Percentiles rank a stretch among this genome's conserved stretches.
phyloP scores from a whole-genome alignment of 768 basidiomycete species.

The Amanita fuliginea region DNA sequence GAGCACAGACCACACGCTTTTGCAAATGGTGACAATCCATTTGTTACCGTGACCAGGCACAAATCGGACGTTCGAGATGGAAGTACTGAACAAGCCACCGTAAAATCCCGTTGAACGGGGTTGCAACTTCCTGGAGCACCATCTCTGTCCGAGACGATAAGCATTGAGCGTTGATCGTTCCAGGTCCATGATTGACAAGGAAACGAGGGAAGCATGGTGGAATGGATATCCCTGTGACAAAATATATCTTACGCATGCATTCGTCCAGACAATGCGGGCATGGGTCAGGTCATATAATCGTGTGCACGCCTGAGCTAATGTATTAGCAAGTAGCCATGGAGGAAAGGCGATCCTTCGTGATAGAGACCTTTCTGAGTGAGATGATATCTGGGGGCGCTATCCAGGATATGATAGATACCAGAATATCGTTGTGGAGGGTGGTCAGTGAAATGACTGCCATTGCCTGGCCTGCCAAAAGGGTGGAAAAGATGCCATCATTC shows the following conservation, averaged over 20 bases:
- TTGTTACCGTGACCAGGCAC: slow-evolving; percentile 31
- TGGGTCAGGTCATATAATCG: slow-evolving; percentile 32
- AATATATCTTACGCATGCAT: slow-evolving; percentile 33
- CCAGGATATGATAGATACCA: slow-evolving; percentile 21
- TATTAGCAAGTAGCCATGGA: not conserved
- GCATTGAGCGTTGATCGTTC: slow-evolving; percentile 33
- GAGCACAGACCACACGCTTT: slow-evolving; percentile 50
- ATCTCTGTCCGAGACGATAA: slow-evolving; percentile 35
- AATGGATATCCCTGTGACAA: slow-evolving; percentile 40
- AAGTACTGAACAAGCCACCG: slow-evolving; percentile 25
- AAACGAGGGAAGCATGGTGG: slow-evolving; percentile 22
- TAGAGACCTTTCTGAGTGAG: slow-evolving; percentile 28
- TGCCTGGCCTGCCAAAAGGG: too few relatives aligned
- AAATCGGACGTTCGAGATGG: slow-evolving; percentile 44
- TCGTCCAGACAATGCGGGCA: slow-evolving; percentile 46
- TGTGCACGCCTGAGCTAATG: slow-evolving; percentile 36
- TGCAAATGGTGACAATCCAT: slow-evolving; percentile 43
- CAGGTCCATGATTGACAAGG: slow-evolving; percentile 30
- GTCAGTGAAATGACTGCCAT: not conserved
- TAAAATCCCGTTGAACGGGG: slow-evolving; percentile 14
- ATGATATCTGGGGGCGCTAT: slow-evolving; percentile 28
- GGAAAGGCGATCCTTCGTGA: not conserved
- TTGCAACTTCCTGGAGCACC: slow-evolving; percentile 20
- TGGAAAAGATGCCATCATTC: not conserved
- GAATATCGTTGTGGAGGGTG: slow-evolving; percentile 17